Evolutionary conservation across 2,329 filamentous ascomycete species (phyloP), one percentile per base, ranked within the genome.

Genomic region (Xylariaceae sp.): DNA sequence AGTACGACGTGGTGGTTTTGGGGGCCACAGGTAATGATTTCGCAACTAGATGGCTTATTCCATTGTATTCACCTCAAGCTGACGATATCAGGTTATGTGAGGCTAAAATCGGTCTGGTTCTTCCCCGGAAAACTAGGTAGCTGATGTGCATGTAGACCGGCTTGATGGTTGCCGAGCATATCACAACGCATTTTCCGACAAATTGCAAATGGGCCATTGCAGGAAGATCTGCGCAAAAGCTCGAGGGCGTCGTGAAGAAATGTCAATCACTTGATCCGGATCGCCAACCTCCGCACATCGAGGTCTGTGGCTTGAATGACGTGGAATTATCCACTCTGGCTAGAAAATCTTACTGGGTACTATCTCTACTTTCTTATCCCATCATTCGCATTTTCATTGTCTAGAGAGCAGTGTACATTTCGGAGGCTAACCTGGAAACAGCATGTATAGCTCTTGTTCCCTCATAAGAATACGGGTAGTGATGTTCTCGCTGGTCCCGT

Each of bases 251-350:
- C 11, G 81, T 83, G 7, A 73, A 82, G 45, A 82, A 88, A 47
- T 77, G 91, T 65, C 82, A 83, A 60, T 65, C 71, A 49, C 62
- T 87, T 51, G 87, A 87, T 64, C 75, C 83, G 2, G 84, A 95
- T 66, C 84, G 91, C 46, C 49, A 48, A 22, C 36, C 42, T 17
- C 45, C 60, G 77, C 77, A 60, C 30, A 75, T 85, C 44, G 81
- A 85, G 58, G 63, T 79, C 22, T 77, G 72, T 56, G 68, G 66
- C 49, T 65, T 81, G 6, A 66, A 75, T 43, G 70, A 75, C 18
- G 58, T 61, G 6, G 73, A 78, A 7, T 59, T 85, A 15, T 61
- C 64, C 18, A 62, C 66, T 1, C 68, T 86, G 41, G 77, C 75
- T 22, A 74, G 75, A 61, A 84, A 82, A 61, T 75, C 82, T 2